Evolutionary conservation across 768 basidiomycete genomes (phyloP), one percentile per base, ranked within the genome.

Genomic region (Podaxis sp.): DNA sequence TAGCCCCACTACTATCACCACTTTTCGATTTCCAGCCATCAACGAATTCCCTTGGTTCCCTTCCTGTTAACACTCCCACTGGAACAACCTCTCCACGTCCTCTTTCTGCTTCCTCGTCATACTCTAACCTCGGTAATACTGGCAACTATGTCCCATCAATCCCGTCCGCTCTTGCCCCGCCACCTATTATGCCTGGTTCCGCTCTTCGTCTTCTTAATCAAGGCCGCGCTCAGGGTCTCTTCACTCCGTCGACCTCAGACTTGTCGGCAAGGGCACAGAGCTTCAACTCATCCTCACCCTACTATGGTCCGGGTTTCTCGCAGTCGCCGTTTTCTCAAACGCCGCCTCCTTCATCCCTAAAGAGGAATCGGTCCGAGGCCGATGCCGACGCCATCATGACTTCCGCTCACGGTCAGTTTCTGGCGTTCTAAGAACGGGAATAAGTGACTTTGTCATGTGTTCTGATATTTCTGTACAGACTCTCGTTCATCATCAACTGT

Each of bases 1-100:
- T 99, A 47, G 88, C 91, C 36, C 87, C 89, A 51, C 81, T 97
- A 57, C 83, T 99, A 61, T 82, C 88, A 1, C 94, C 96, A 1
- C 82, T 99, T 64, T 96, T 99, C 75, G 96, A 98, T 75, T 96
- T 94, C 71, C 87, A 90, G 17, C 95, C 94, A 2, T 85, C 84
- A 67, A 83, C 90, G 54, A 83, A 83, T 66, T 85, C 89, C 19
- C 78, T 94, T 58, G 77, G 84, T n/a, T 79, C 87, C 43, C 80
- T 94, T 54, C 89, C 91, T 58, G 77, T 83, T 58, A 75, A 74
- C 69, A 77, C 75, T 37, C 77, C 82, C 41, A 74, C 74, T 61
- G 80, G 81, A 63, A 75, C 76, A 57, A 77, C 81, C 24, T 83
- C 87, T 62, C 82, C 87, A 33, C 83, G 87, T 38, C 87, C 88